phyloP scores from a whole-genome alignment of 352 stramenopile species.

The Phytophthora pistaciae region DNA sequence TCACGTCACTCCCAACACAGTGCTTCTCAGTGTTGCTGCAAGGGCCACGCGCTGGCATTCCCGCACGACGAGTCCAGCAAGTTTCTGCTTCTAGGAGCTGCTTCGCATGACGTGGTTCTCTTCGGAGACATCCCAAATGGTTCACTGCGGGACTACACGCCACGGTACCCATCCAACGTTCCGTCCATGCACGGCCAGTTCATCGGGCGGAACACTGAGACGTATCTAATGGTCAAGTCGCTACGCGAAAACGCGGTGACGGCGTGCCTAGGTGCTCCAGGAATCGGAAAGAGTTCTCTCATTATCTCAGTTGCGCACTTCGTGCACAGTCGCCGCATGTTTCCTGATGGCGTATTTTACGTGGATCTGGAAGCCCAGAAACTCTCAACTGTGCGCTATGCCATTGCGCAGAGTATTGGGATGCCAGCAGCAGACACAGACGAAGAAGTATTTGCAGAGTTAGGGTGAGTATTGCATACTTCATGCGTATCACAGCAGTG shows the following conservation, averaged over 20 bases:
- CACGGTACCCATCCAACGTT: constrained; percentile 76
- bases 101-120: constrained; percentile 72
- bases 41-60: constrained; percentile 67
- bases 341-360: constrained; percentile 85
- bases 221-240: constrained; percentile 81
- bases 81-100: constrained; percentile 69
- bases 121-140: constrained; percentile 76
- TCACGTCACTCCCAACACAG: constrained; percentile 78
- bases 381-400: constrained; percentile 80
- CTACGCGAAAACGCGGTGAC: constrained; percentile 81
- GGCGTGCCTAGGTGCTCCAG: constrained; percentile 73
- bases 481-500: background rate
- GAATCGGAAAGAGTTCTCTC: constrained; percentile 86
- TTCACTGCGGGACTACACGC: constrained; percentile 69
- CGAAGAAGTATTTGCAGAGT: constrained; percentile 82
- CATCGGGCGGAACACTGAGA: constrained; percentile 83
- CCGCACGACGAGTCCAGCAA: constrained; percentile 88
- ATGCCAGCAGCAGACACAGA: constrained; percentile 79
- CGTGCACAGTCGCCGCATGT: constrained; percentile 80
- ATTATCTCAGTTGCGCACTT: constrained; percentile 86
- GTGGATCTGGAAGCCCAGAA: constrained; percentile 87
- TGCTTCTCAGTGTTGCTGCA: constrained; percentile 79
- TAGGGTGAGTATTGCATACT: constrained; percentile 42
- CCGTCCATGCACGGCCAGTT: constrained; percentile 88
- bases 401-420: constrained; percentile 82